A percentile compares a stretch with the other conserved stretches of the same genome.
Conservation (phyloP, 352 stramenopile species). For the Pythium aphanidermatum region DNA sequence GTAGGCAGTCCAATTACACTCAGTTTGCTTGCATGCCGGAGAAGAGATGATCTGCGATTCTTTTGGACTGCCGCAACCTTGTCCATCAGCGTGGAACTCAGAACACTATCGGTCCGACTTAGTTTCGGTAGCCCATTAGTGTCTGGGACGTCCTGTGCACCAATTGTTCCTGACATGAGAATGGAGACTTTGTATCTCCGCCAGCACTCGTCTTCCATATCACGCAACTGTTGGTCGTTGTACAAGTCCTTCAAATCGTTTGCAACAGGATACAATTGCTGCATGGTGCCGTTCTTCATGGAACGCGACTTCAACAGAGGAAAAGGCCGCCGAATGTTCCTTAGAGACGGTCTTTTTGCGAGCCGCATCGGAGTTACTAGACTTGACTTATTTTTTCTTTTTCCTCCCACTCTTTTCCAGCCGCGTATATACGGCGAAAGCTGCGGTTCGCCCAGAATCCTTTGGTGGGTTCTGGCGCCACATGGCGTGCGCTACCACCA, state of each 20-base stretch:
- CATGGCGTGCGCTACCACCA: too few relatives aligned
- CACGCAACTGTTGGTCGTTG: constrained; percentile 28
- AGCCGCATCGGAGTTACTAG: constrained; percentile 2
- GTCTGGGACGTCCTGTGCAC: background rate
- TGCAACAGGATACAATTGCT: constrained; percentile 51
- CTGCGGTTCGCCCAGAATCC: background rate
- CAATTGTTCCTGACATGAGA: constrained; percentile 42
- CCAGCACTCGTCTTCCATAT: constrained; percentile 74
- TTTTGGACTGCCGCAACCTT: constrained; percentile 5
- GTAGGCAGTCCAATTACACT: too few relatives aligned
- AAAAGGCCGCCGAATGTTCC: constrained; percentile 4
- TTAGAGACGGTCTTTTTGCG: constrained; percentile 1
- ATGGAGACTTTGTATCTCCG: constrained; percentile 63
- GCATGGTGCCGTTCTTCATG: constrained; percentile 42
- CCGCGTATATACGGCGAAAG: constrained; percentile 1
- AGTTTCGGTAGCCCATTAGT: background rate
- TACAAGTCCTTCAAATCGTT: constrained; percentile 47
- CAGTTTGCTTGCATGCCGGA: too few relatives aligned
- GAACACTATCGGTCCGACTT: constrained; percentile 9
- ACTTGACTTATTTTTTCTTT: background rate
- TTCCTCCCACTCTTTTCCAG: background rate
- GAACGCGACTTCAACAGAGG: constrained; percentile 28
- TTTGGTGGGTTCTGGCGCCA: too few relatives aligned
- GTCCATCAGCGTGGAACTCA: background rate
- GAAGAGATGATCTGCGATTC: constrained; percentile 1